A percentile compares a stretch with the other conserved stretches of the same genome.
These are phyloP conservation scores for Iris pallida DNA, from an alignment of 116 monocot genomes.

Conservation along the genomic window DNA sequence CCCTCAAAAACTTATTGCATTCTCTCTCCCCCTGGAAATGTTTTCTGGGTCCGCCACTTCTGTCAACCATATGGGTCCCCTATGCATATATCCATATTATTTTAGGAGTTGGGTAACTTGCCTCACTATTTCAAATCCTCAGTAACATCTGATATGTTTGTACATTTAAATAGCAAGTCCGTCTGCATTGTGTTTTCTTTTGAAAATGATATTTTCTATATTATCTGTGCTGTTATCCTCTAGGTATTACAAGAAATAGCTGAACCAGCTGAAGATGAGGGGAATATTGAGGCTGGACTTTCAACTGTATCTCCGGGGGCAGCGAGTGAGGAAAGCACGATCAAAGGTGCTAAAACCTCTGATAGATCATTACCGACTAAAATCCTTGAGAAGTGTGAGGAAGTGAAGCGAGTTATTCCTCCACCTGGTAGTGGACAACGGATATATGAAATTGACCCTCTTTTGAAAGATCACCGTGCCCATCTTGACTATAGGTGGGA, in stretches of 20 bases:
- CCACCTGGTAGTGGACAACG: conserved; percentile 73
- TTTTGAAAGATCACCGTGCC: conserved; percentile 40
- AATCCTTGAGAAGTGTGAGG: conserved; percentile 8
- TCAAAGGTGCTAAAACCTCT: conserved; percentile 5
- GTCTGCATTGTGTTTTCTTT: neutral
- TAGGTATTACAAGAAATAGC: conserved; percentile 31
- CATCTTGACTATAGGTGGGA: conserved; percentile 89
- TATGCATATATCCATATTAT: neutral
- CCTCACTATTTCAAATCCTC: neutral
- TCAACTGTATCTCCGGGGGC: conserved; percentile 7
- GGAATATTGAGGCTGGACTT: conserved; percentile 14
- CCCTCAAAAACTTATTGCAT: too few species aligned
- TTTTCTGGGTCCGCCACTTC: neutral
- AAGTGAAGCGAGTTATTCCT: conserved; percentile 40
- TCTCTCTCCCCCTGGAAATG: too few species aligned
- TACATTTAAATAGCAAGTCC: too few species aligned
- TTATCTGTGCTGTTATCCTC: neutral
- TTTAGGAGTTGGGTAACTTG: neutral
- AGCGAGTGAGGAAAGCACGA: neutral
- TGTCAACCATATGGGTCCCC: neutral
- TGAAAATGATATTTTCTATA: neutral
- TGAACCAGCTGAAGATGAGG: conserved; percentile 20
- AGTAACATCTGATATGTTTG: neutral
- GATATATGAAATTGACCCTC: conserved; percentile 88
- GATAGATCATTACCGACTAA: conserved; percentile 1